Evolutionary conservation across 805 yeast genomes (phyloP), one percentile per base, ranked within the genome.

Genomic region (Kazachstania africana): DNA sequence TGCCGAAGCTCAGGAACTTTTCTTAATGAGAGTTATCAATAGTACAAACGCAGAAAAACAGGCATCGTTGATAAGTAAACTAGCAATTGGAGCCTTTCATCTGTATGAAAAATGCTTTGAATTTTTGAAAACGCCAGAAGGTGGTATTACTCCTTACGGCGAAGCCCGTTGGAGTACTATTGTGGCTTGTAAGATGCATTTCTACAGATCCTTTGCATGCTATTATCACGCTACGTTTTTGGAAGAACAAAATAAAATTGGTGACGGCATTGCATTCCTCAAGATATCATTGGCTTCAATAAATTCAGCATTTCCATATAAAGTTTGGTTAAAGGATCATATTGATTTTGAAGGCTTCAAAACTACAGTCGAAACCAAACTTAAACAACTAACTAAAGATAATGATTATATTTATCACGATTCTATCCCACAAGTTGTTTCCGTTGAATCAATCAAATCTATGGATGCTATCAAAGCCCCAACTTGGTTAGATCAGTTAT

Each of bases 391-490:
- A 43, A 74, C 68, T 16, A 84, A 80, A 42, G 97, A 88, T 48
- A 88, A 88, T 47, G 96, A 88, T 50, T 78, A 74, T 44, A 82
- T 88, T 23, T 88, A 82, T 49, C 94, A 91, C 54, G 88, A 79
- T 14, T 45, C 64, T 1, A 60, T 87, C 10, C 95, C 95, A 1
- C 60, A 70, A 4, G 56, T 57, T 19, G 70, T 40, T 2, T 43
- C 48, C 5, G 10, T 49, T n/a, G 57, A 47, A 16, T 27, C 32
- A 12, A 39, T 55, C 8, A 55, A 70, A 15, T 55, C 77, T 0
- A 56, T 84, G 29, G 70, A 82, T 5, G 78, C 73, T 10, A 64
- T 84, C 4, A 74, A 79, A 38, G 70, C 77, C 1, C 62, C 80
- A 59, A 80, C 75, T 28, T 78, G 84, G 35, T 75, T 76, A 2